Conservation (phyloP, 1,284 basidiomycete genomes). For the Ceratobasidium papillatum region DNA sequence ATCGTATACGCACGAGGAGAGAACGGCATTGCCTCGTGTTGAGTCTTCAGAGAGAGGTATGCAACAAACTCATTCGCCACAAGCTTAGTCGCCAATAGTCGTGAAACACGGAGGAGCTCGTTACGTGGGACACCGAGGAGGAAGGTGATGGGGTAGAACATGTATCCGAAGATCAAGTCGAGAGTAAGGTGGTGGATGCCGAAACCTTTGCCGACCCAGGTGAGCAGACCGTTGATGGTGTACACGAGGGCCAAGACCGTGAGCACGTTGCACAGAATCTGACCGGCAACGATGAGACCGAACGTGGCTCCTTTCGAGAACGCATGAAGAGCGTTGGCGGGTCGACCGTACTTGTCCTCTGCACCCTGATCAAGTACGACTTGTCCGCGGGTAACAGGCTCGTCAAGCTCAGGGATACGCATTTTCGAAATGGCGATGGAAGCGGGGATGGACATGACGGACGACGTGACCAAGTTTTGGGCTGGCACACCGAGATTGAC, state of each 20-base stretch:
- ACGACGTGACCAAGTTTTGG: constrained; percentile 82
- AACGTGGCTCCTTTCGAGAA: constrained; percentile 89
- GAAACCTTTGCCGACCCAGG: constrained; percentile 89
- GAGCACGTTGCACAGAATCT: constrained; percentile 84
- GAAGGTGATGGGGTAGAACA: constrained; percentile 89
- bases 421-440: constrained; percentile 92
- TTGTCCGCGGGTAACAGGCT: constrained; percentile 83
- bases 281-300: constrained; percentile 84
- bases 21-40: constrained; percentile 59
- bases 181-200: constrained; percentile 84
- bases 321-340: constrained; percentile 85
- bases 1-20: constrained; percentile 79
- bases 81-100: constrained; percentile 86
- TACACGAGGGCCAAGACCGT: constrained; percentile 84
- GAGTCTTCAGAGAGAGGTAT: constrained; percentile 58
- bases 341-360: constrained; percentile 59
- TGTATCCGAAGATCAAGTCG: constrained; percentile 83
- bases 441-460: constrained; percentile 94
- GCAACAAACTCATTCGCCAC: constrained; percentile 90
- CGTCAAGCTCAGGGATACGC: constrained; percentile 82
- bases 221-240: constrained; percentile 83
- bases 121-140: constrained; percentile 73
- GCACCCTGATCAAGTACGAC: constrained; percentile 81
- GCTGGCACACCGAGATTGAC: constrained; percentile 83
- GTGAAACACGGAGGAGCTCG: constrained; percentile 79